Base-by-base conservation (phyloP, 2,329 filamentous ascomycete species). In the Blumeria hordei region DNA sequence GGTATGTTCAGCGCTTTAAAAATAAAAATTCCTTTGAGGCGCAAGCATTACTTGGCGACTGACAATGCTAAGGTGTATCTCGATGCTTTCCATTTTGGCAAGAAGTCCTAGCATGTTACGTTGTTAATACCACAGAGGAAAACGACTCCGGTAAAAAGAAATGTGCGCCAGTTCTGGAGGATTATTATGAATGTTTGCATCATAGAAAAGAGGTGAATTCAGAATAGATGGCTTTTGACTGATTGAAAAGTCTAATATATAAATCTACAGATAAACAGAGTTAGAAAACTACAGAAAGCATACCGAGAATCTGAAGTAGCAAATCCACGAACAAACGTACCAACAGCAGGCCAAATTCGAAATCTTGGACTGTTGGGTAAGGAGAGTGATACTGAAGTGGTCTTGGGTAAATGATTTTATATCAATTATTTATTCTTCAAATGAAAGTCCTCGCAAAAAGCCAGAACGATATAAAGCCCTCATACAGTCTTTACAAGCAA, bases 51-150 rank as follows among this genome's bases (percentile, higher is more conserved):
- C 59, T 59, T 45, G 60, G 61, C 64, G 32, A 65, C 52, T 37
- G 51, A 57, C 36, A 9, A 3, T n/a, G 8, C 33, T 36, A 28
- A 65, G 63, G 63, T 54, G 55, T 57, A 18, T 73, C 72, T 63
- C 85, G 90, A 70, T 98, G 92, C 80, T 96, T 94, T 74, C 86
- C 88, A 67, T 98, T 95, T 79, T 98, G 92, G 92, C 92, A 98
- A 73, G 92, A 98, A 72, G 81, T 96, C 61, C 84, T 98, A 68
- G 88, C 88, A 65, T 98, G 92, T 79, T 98, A 98, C 70, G 88
- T 95, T 58, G 81, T 94, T 67, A 96, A 96, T 73, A 87, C 87
- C 55, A 77, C 76, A 60, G 73, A 83, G 60, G 84, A 90, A 55
- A 83, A 88, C 65, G 74, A 79, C 62, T 78, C 80, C 14, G 86